Percentiles rank a stretch among this genome's conserved stretches.
Evolutionary conservation across 2,329 filamentous ascomycete species (phyloP).

Genomic region (Pezicula radicicola): DNA sequence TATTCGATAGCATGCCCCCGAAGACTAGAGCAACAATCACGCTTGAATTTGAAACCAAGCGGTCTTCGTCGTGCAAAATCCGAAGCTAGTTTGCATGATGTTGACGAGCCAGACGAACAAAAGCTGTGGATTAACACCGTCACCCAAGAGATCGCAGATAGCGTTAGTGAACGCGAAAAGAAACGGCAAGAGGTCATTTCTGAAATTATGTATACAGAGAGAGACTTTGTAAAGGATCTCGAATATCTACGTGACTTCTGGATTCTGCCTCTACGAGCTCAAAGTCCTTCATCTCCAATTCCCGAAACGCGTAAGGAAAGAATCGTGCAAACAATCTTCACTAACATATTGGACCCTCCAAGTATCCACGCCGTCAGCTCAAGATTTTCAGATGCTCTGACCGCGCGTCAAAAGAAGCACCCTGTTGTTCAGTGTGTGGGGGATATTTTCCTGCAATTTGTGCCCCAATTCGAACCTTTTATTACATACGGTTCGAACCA

Average conservation of each 20-base stretch:
- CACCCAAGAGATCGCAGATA: slow-evolving; percentile 89
- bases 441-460: slow-evolving; percentile 91
- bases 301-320: slow-evolving; percentile 83
- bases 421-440: slow-evolving; percentile 87
- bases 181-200: slow-evolving; percentile 98
- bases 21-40: slow-evolving; percentile 88
- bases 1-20: slow-evolving; percentile 97
- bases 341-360: slow-evolving; percentile 82
- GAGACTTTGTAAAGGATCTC: slow-evolving; percentile 97
- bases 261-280: slow-evolving; percentile 86
- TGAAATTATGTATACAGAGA: slow-evolving; percentile 96
- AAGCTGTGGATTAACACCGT: slow-evolving; percentile 99
- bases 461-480: slow-evolving; percentile 91
- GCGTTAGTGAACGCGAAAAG: slow-evolving; percentile 86
- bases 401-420: slow-evolving; percentile 83
- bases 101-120: slow-evolving; percentile 89
- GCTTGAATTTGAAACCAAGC: slow-evolving; percentile 88
- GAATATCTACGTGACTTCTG: slow-evolving; percentile 98
- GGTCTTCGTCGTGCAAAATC: slow-evolving; percentile 68
- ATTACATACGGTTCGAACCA: slow-evolving; percentile 96
- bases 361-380: slow-evolving; percentile 89
- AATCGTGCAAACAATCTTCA: slow-evolving; percentile 92
- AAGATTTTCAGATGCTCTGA: slow-evolving; percentile 81
- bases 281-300: slow-evolving; percentile 73
- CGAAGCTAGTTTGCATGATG: slow-evolving; percentile 74